Percentiles rank a stretch among this genome's conserved stretches.
Conservation (phyloP, 257 asterid species). For the Scutellaria galericulata region DNA sequence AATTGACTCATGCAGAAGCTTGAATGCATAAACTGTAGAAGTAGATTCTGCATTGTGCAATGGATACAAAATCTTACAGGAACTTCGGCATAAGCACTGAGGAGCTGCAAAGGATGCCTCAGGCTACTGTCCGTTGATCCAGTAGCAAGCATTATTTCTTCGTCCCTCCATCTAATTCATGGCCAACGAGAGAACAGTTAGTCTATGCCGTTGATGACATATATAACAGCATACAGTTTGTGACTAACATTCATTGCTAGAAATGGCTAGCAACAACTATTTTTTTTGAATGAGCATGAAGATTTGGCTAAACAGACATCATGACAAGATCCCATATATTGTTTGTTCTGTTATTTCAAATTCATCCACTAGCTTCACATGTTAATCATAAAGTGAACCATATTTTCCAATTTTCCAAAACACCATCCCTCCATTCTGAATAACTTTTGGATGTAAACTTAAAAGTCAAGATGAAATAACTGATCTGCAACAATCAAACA, state of each 20-base stretch:
- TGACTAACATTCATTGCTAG: constrained; percentile 1
- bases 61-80: constrained; percentile 54
- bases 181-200: constrained; percentile 32
- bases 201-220: constrained; percentile 21
- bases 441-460: neutral
- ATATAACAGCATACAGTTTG: constrained; percentile 34
- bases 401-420: neutral
- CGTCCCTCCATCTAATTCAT: constrained; percentile 65
- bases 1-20: constrained; percentile 18
- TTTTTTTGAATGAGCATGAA: neutral
- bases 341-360: too few species aligned
- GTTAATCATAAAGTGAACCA: too few species aligned
- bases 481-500: neutral
- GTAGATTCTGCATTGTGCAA: neutral
- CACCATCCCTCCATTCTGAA: neutral
- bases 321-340: neutral
- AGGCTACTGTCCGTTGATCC: constrained; percentile 58
- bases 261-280: neutral
- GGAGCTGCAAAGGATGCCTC: constrained; percentile 63
- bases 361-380: too few species aligned
- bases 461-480: neutral
- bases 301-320: neutral
- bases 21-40: constrained; percentile 27
- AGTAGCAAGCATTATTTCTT: constrained; percentile 79
- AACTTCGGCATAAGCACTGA: constrained; percentile 74